Evolutionary conservation across 805 yeast genomes (phyloP), one percentile per base, ranked within the genome.

Genomic region (Torulaspora indica): DNA sequence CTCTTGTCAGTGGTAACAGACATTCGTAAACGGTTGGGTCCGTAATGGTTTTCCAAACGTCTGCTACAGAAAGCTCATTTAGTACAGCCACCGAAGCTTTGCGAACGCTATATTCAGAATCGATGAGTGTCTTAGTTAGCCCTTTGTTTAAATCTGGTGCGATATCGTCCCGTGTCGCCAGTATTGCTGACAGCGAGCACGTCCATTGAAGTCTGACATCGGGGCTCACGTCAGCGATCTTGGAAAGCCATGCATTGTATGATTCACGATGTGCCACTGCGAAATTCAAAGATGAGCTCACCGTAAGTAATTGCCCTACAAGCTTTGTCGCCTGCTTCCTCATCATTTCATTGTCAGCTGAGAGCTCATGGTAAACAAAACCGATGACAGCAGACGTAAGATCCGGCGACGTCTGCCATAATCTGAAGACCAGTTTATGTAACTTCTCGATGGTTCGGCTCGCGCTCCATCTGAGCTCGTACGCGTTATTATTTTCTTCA

Each of bases 391-490:
- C 78, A 3, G 77, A 73, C 8, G 86, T 69, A 15, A 85, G 66
- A 37, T 84, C 93, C 0, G 96, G 96, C 0, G 80, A 81, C 40
- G 77, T 73, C 53, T 72, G 77, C 96, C 96, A 90, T 2, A 89
- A 67, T 47, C 81, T 82, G 2, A 81, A 66, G 0, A 82, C 67
- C 27, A 87, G 65, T 9, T 63, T 71, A 56, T 88, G 95, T 3
- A 85, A 69, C 55, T 81, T 82, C 8, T 69, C 70, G 42, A 85
- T 63, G 15, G 76, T 77, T 34, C 69, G 73, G 14, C 18, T 36
- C 13, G 46, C 42, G 13, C 36, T 34, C 22, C 40, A 28, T 22
- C 43, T 46, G 10, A 45, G 31, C 25, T 50, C 54, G 35, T 49
- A 56, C 29, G 49, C 47, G 38, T 47, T 24, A 34, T 38, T 51